Percentiles rank a stretch among this genome's conserved stretches.
Conservation (phyloP, 768 basidiomycete species). For the Lentinus brumalis region DNA sequence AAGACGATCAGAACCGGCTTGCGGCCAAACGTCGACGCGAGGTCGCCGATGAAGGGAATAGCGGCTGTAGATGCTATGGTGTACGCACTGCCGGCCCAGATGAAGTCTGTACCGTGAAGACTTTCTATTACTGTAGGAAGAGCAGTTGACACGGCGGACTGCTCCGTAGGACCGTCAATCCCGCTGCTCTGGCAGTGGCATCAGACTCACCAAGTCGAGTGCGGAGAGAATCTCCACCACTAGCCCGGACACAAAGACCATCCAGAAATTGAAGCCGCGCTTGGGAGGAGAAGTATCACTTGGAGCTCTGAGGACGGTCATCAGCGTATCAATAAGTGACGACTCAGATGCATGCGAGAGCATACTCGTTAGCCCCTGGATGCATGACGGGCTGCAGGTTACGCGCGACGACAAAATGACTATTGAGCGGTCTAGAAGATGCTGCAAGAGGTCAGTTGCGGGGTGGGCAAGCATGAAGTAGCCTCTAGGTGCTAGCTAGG, state of each 20-base stretch:
- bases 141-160: constrained; percentile 25
- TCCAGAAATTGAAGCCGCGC: constrained; percentile 13
- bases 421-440: too few species aligned
- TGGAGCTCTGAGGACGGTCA: too few species aligned
- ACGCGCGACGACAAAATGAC: too few species aligned
- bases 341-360: too few species aligned
- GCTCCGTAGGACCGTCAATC: too few species aligned
- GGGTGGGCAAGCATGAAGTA: too few species aligned
- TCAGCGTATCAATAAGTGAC: too few species aligned
- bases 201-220: constrained; percentile 18
- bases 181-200: neutral
- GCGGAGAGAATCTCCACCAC: constrained; percentile 16
- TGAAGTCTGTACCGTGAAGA: constrained; percentile 24
- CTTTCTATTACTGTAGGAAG: constrained; percentile 17
- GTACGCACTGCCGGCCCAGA: constrained; percentile 34
- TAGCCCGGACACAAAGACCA: constrained; percentile 13
- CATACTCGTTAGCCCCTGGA: too few species aligned
- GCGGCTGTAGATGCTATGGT: constrained; percentile 37
- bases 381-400: too few species aligned
- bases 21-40: constrained; percentile 18
- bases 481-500: too few species aligned
- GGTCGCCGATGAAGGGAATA: constrained; percentile 35
- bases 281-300: neutral
- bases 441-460: too few species aligned
- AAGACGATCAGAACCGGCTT: constrained; percentile 29